These are phyloP conservation scores for Aspergillus sergii DNA, from an alignment of 2,329 filamentous ascomycete species.

Conservation along the genomic window DNA sequence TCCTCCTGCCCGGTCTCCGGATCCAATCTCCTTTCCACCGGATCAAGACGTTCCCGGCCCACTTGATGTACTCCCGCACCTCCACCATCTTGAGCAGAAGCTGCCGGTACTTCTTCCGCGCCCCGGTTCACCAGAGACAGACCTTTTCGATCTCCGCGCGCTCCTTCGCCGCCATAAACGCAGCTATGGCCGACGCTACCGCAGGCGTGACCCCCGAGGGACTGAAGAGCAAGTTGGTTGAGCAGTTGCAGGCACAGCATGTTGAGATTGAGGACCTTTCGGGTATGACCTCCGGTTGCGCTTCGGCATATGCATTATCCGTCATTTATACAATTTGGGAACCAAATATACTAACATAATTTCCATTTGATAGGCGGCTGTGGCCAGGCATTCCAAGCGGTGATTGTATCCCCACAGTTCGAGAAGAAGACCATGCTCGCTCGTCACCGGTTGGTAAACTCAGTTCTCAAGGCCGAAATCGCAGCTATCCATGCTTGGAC, in stretches of 20 bases:
- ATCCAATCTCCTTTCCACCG: not conserved
- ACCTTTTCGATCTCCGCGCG: conserved; percentile 39
- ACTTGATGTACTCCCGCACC: conserved; percentile 44
- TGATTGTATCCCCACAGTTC: conserved; percentile 72
- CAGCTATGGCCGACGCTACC: conserved; percentile 49
- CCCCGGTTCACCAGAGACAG: conserved; percentile 26
- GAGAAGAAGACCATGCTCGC: conserved; percentile 75
- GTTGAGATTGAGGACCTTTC: conserved; percentile 92
- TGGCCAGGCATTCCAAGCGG: conserved; percentile 70
- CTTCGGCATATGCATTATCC: not conserved
- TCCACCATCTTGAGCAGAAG: conserved; percentile 41
- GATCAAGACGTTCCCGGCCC: conserved; percentile 6
- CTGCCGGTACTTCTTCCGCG: conserved; percentile 42
- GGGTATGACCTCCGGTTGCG: conserved; percentile 55
- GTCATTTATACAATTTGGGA: not conserved
- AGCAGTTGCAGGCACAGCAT: conserved; percentile 72
- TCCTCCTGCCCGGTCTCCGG: not conserved
- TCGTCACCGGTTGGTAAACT: conserved; percentile 84
- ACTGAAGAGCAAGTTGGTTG: conserved; percentile 68
- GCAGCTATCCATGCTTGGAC: conserved; percentile 93
- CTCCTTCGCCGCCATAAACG: conserved; percentile 36
- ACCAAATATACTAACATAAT: not conserved
- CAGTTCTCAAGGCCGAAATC: conserved; percentile 81
- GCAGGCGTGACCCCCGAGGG: conserved; percentile 71
- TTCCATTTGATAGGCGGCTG: conserved; percentile 59